Percentiles rank a stretch among this genome's conserved stretches.
Evolutionary conservation across 352 stramenopile species (phyloP).

Genomic region (Pythium myriotylum): DNA sequence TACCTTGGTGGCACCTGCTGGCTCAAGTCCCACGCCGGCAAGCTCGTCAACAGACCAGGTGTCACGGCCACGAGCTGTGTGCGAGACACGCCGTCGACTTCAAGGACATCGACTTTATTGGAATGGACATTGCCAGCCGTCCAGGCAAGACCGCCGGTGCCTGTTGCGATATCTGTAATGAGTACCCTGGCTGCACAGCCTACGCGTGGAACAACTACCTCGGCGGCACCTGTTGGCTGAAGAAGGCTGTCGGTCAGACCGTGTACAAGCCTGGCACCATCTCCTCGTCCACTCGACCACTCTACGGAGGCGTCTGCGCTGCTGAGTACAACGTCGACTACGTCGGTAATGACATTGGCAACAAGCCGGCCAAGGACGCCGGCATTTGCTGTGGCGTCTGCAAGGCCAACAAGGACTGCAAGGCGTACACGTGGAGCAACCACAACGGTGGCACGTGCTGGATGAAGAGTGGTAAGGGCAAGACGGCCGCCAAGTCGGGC

Average conservation of each 20-base stretch:
- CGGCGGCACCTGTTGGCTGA: too few relatives aligned
- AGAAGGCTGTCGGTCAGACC: too few relatives aligned
- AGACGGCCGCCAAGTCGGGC: neutral
- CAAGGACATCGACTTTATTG: too few relatives aligned
- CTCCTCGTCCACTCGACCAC: neutral
- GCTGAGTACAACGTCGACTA: constrained; percentile 9
- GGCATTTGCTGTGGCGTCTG: constrained; percentile 5
- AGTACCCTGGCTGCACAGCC: too few relatives aligned
- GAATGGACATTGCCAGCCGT: too few relatives aligned
- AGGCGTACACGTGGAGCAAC: constrained; percentile 39
- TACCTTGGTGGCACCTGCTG: constrained; percentile 27
- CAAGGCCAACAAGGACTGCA: constrained; percentile 2
- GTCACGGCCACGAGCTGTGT: neutral
- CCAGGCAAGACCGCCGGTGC: too few relatives aligned
- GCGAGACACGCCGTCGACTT: too few relatives aligned
- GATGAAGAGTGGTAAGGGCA: constrained; percentile 39
- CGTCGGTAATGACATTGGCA: constrained; percentile 4
- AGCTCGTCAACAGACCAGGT: constrained; percentile 7
- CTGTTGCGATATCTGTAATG: too few relatives aligned
- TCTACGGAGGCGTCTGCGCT: neutral
- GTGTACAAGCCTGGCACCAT: too few relatives aligned
- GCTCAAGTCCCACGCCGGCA: too few relatives aligned
- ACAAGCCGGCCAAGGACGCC: neutral
- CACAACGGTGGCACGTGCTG: constrained; percentile 54
- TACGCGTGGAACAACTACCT: too few relatives aligned